These are phyloP conservation scores for Pseudodiploospora longispora DNA, from an alignment of 2,329 filamentous ascomycete species.

Conservation along the genomic window DNA sequence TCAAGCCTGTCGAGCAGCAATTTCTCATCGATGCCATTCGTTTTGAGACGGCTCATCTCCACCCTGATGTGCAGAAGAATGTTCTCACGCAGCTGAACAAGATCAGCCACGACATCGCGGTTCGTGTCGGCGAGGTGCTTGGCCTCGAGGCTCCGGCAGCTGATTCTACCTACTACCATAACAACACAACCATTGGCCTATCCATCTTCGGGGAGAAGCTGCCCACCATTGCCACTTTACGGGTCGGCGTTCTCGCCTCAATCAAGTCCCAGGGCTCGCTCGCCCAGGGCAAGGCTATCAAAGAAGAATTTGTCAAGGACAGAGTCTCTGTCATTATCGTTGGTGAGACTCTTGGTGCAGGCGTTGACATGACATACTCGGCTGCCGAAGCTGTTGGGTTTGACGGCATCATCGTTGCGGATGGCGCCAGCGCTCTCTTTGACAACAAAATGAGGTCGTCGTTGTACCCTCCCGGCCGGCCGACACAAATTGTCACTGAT, in stretches of 20 bases:
- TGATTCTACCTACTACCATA: slow-evolving; percentile 58
- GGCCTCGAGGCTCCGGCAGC: slow-evolving; percentile 49
- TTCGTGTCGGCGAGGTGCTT: slow-evolving; percentile 54
- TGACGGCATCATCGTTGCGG: slow-evolving; percentile 53
- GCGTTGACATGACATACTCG: slow-evolving; percentile 57
- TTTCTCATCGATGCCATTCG: slow-evolving; percentile 66
- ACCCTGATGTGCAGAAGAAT: slow-evolving; percentile 54
- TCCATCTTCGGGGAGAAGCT: slow-evolving; percentile 52
- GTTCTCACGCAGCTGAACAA: slow-evolving; percentile 62
- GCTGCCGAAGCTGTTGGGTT: slow-evolving; percentile 54
- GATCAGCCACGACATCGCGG: slow-evolving; percentile 58
- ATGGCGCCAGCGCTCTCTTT: slow-evolving; percentile 48
- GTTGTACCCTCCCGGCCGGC: slow-evolving; percentile 56
- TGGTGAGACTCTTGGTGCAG: slow-evolving; percentile 45
- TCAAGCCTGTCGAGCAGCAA: slow-evolving; percentile 58
- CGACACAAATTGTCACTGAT: slow-evolving; percentile 53
- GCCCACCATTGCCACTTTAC: slow-evolving; percentile 52
- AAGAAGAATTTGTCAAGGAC: slow-evolving; percentile 35
- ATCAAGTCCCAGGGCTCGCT: slow-evolving; percentile 35
- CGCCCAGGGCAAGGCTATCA: slow-evolving; percentile 41
- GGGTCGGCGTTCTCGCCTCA: slow-evolving; percentile 53
- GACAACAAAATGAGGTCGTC: slow-evolving; percentile 32
- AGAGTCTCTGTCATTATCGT: slow-evolving; percentile 53
- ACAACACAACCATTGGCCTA: slow-evolving; percentile 55
- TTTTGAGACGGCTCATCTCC: slow-evolving; percentile 58